A percentile compares a stretch with the other conserved stretches of the same genome.
These are phyloP conservation scores for Sequoia sempervirens DNA, from an alignment of 75 land plant genomes.

Conservation along the genomic window DNA sequence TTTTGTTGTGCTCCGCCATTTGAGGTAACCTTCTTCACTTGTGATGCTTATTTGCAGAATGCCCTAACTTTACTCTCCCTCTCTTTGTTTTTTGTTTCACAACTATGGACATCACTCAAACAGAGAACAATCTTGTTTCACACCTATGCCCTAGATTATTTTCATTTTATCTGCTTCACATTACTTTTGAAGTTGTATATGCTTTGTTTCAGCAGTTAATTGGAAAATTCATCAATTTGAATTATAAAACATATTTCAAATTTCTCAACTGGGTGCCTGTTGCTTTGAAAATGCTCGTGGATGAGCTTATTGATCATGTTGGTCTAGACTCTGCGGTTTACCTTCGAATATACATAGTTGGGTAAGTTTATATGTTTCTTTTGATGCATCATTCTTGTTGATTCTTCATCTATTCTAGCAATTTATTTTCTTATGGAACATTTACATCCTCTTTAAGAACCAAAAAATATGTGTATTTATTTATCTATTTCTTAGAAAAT, in stretches of 20 bases:
- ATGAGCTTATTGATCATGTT: conserved; percentile 47
- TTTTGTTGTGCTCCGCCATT: too few species aligned
- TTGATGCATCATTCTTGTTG: background rate
- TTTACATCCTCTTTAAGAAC: background rate
- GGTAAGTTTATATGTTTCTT: conserved; percentile 20
- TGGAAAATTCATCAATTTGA: conserved; percentile 54
- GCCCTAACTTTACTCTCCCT: too few species aligned
- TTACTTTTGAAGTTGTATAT: too few species aligned
- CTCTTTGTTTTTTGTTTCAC: too few species aligned
- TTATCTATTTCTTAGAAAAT: background rate
- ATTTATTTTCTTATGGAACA: background rate
- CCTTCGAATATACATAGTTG: conserved; percentile 40
- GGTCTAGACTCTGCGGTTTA: conserved; percentile 54
- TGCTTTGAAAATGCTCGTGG: conserved; percentile 44
- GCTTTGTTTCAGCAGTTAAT: background rate
- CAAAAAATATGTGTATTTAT: background rate
- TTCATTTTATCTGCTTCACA: too few species aligned
- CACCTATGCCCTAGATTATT: too few species aligned
- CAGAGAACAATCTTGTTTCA: too few species aligned
- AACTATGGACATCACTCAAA: too few species aligned
- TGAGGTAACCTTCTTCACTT: too few species aligned
- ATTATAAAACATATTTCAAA: conserved; percentile 30
- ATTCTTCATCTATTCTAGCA: background rate
- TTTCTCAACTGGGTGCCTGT: conserved; percentile 45
- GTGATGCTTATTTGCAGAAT: too few species aligned